Conservation (phyloP, 352 stramenopile species). For the Phytophthora uliginosa region DNA sequence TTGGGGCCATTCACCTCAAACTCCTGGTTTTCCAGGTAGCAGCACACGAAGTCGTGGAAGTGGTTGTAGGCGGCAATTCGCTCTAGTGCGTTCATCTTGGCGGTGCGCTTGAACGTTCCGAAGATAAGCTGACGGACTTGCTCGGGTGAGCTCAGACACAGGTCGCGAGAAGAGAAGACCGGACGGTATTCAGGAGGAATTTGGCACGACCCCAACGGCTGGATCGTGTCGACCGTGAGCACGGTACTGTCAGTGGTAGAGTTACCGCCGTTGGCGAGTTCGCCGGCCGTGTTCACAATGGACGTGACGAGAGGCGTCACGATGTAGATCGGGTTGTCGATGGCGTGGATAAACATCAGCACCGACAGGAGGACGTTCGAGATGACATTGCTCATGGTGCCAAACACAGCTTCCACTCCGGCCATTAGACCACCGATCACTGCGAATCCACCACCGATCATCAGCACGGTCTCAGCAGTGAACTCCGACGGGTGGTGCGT, state of each 20-base stretch:
- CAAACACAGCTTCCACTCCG: conserved; percentile 27
- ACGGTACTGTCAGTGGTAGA: background rate
- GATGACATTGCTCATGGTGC: conserved; percentile 30
- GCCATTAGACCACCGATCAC: conserved; percentile 33
- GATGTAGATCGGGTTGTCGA: conserved; percentile 41
- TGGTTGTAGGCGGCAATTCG: conserved; percentile 31
- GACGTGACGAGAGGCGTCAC: conserved; percentile 36
- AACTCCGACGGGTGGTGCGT: conserved; percentile 36
- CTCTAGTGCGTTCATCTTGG: conserved; percentile 21
- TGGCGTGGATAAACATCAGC: conserved; percentile 37
- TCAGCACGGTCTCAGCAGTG: conserved; percentile 33
- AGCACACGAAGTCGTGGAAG: conserved; percentile 38
- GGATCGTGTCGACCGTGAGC: conserved; percentile 13
- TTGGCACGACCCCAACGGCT: conserved; percentile 15
- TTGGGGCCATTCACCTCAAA: conserved; percentile 35
- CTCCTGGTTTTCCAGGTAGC: conserved; percentile 33
- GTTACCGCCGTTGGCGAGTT: background rate
- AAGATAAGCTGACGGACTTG: conserved; percentile 33
- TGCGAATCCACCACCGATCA: conserved; percentile 22
- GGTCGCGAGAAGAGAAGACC: conserved; percentile 30
- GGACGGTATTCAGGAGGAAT: conserved; percentile 33
- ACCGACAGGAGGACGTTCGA: conserved; percentile 28
- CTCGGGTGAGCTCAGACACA: conserved; percentile 25
- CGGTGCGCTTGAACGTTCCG: conserved; percentile 22
- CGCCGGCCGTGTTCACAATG: conserved; percentile 25